Evolutionary conservation across 345 rosid genomes (phyloP).

Genomic region (Camelina hispida): DNA sequence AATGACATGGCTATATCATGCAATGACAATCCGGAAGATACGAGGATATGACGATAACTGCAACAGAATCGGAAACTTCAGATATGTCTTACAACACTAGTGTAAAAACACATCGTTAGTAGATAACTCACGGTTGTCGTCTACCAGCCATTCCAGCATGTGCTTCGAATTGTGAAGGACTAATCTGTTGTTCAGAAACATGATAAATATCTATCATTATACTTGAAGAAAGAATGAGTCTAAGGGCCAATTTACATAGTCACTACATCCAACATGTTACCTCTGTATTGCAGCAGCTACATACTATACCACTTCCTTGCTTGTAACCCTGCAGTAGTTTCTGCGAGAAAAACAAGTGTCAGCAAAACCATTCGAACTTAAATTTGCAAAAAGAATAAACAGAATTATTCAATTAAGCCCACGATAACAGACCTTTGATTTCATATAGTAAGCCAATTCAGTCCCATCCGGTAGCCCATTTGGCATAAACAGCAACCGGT

Average conservation of each 20-base stretch:
- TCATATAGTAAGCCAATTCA: conserved; percentile 66
- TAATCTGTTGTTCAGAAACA: conserved; percentile 56
- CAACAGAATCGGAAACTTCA: conserved; percentile 29
- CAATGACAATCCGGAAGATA: conserved; percentile 71
- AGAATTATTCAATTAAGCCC: conserved; percentile 14
- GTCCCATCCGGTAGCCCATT: conserved; percentile 91
- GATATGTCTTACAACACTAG: conserved; percentile 3
- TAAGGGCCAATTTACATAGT: conserved; percentile 11
- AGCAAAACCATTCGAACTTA: conserved; percentile 21
- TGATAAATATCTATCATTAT: not conserved
- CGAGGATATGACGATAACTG: conserved; percentile 82
- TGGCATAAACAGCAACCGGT: conserved; percentile 82
- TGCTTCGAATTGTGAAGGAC: conserved; percentile 95
- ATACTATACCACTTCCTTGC: conserved; percentile 80
- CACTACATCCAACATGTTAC: conserved; percentile 46
- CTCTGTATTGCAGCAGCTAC: conserved; percentile 72
- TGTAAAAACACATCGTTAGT: conserved; percentile 27
- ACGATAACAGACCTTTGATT: conserved; percentile 63
- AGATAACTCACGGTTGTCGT: conserved; percentile 86
- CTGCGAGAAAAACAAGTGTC: conserved; percentile 45
- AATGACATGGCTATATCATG: conserved; percentile 82
- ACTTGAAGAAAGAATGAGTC: not conserved
- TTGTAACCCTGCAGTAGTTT: conserved; percentile 74
- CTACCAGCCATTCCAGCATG: conserved; percentile 97
- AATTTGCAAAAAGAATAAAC: conserved; percentile 6